These are phyloP conservation scores for Taiozyma sp. DNA, from an alignment of 1,139 yeast species.

Conservation along the genomic window DNA sequence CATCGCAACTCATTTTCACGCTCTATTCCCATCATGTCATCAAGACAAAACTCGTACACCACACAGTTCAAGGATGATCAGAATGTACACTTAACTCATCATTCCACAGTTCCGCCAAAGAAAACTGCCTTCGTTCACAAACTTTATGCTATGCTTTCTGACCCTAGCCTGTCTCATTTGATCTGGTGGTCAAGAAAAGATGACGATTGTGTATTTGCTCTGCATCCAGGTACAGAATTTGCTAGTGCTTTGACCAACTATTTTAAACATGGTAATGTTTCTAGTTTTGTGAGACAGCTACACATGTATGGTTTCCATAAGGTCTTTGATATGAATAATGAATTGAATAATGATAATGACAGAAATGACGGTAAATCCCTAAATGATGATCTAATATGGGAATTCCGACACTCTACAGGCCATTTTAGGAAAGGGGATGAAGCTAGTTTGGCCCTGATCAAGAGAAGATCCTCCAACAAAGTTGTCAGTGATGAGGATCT, in stretches of 20 bases:
- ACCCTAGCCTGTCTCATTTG: constrained; percentile 43
- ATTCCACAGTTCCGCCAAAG: constrained; percentile 25
- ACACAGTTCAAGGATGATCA: not conserved
- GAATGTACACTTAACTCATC: not conserved
- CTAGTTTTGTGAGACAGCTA: constrained; percentile 66
- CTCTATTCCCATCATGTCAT: not conserved
- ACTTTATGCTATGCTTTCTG: constrained; percentile 54
- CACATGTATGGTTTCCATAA: constrained; percentile 82
- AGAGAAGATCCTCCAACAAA: constrained; percentile 44
- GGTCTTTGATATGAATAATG: constrained; percentile 34
- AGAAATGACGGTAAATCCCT: constrained; percentile 17
- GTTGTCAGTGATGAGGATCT: constrained; percentile 23
- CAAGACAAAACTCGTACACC: not conserved
- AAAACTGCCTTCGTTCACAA: constrained; percentile 65
- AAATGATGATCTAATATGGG: constrained; percentile 53
- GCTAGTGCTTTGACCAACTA: constrained; percentile 58
- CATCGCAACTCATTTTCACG: not conserved
- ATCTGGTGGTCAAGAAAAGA: constrained; percentile 81
- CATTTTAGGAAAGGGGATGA: constrained; percentile 74
- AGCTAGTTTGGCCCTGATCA: constrained; percentile 57
- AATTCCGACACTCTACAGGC: constrained; percentile 82
- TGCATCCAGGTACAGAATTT: constrained; percentile 65
- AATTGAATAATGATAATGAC: constrained; percentile 1
- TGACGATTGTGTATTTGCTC: constrained; percentile 53
- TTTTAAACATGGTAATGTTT: constrained; percentile 75